phyloP scores from a whole-genome alignment of 2,329 filamentous ascomycete species.

The Fusarium veterinarium region DNA sequence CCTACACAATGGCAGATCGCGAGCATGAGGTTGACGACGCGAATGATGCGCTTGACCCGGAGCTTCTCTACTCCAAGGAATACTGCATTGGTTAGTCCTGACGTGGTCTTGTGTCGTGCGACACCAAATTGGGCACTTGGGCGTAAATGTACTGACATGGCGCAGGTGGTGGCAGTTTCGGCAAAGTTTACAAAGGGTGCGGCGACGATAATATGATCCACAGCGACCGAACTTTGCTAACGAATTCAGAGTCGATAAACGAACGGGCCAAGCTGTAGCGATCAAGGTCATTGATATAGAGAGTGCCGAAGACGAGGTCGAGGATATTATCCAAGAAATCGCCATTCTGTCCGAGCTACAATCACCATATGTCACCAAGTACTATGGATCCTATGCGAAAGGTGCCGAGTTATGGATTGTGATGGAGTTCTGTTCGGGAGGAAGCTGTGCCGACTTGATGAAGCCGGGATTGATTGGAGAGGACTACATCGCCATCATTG shows the following conservation, averaged over 20 bases:
- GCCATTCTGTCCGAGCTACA: constrained; percentile 96
- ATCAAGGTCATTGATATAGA: constrained; percentile 99
- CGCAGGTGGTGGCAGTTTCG: constrained; percentile 93
- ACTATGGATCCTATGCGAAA: constrained; percentile 96
- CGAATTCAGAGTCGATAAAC: constrained; percentile 82
- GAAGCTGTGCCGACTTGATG: constrained; percentile 95
- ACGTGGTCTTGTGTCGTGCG: neutral
- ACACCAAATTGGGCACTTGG: neutral
- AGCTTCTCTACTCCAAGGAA: constrained; percentile 92
- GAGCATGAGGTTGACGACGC: constrained; percentile 59
- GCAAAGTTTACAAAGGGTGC: constrained; percentile 98
- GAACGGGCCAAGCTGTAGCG: constrained; percentile 91
- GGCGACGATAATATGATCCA: neutral
- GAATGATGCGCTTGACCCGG: constrained; percentile 77
- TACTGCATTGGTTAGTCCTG: constrained; percentile 79
- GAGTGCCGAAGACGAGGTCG: constrained; percentile 98
- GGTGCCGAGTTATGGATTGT: constrained; percentile 98
- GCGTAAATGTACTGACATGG: constrained; percentile 36
- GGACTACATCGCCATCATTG: constrained; percentile 96
- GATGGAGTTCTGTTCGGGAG: constrained; percentile 98
- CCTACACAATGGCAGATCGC: constrained; percentile 59
- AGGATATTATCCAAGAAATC: constrained; percentile 99
- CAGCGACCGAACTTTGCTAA: constrained; percentile 1
- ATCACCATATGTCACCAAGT: constrained; percentile 96
- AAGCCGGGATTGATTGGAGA: constrained; percentile 92